Evolutionary conservation across 441 rosid genomes (phyloP).

Genomic region (Erodium chrysanthum): DNA sequence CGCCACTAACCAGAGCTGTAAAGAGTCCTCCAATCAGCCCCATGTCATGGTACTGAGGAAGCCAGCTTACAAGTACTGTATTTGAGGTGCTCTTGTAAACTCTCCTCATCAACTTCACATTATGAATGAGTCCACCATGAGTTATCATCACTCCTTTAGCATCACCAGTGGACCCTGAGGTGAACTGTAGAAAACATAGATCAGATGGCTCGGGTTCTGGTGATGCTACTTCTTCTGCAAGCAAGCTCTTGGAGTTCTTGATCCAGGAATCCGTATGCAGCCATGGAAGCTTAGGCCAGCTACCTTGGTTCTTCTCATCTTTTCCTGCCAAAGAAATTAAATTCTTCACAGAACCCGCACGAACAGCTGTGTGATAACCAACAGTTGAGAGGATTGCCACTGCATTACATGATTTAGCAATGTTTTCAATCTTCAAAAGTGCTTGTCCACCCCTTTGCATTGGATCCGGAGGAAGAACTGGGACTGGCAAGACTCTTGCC

Average conservation of each 20-base stretch:
- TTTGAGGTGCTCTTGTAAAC: conserved; percentile 52
- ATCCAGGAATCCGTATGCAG: conserved; percentile 57
- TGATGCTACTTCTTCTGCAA: conserved; percentile 7
- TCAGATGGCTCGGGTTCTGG: conserved; percentile 37
- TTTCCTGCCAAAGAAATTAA: conserved; percentile 35
- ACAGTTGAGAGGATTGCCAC: conserved; percentile 51
- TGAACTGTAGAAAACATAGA: conserved; percentile 58
- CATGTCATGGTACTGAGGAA: conserved; percentile 77
- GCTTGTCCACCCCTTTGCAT: conserved; percentile 66
- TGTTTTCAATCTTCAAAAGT: conserved; percentile 55
- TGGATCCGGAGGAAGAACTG: conserved; percentile 72
- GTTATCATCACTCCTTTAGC: conserved; percentile 70
- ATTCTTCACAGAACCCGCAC: conserved; percentile 48
- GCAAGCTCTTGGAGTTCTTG: conserved; percentile 29
- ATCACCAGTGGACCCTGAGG: conserved; percentile 71
- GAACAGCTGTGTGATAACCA: conserved; percentile 50
- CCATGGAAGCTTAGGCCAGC: conserved; percentile 69
- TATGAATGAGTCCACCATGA: conserved; percentile 57
- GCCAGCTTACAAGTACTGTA: conserved; percentile 58
- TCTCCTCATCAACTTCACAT: conserved; percentile 51
- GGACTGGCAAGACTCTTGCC: conserved; percentile 55
- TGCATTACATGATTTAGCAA: conserved; percentile 43
- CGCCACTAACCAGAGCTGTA: conserved; percentile 58
- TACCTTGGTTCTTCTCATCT: conserved; percentile 27
- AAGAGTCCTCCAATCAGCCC: conserved; percentile 68